Percentiles rank a stretch among this genome's conserved stretches.
These are phyloP conservation scores for Diplodia corticola DNA, from an alignment of 2,329 filamentous ascomycete genomes.

Conservation along the genomic window DNA sequence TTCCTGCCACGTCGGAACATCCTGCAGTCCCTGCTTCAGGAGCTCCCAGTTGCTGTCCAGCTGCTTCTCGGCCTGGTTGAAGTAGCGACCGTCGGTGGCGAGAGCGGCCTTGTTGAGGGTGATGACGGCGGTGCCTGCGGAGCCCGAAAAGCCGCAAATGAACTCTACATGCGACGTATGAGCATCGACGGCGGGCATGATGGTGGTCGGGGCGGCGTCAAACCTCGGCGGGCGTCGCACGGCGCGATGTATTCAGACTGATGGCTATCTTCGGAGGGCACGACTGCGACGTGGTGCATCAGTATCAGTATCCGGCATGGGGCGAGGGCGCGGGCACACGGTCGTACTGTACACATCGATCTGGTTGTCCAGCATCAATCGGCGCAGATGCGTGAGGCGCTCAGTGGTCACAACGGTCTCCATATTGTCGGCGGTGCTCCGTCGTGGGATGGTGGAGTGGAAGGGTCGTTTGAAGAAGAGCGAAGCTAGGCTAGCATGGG, in stretches of 20 bases:
- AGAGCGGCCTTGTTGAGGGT: constrained; percentile 83
- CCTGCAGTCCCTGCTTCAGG: constrained; percentile 88
- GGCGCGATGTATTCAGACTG: constrained; percentile 97
- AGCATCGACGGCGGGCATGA: constrained; percentile 23
- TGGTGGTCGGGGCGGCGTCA: constrained; percentile 26
- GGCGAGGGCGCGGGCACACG: neutral
- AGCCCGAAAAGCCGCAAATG: constrained; percentile 93
- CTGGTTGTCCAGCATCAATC: constrained; percentile 82
- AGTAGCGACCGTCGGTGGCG: constrained; percentile 94
- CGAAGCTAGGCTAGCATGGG: constrained; percentile 31
- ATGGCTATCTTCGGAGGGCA: constrained; percentile 96
- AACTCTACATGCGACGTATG: constrained; percentile 57
- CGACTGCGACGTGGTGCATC: constrained; percentile 62
- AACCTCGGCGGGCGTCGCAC: constrained; percentile 84
- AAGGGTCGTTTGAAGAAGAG: constrained; percentile 29
- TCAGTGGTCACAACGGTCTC: constrained; percentile 75
- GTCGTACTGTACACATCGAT: constrained; percentile 85
- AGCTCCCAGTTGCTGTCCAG: constrained; percentile 89
- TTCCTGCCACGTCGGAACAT: constrained; percentile 96
- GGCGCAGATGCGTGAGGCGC: constrained; percentile 73
- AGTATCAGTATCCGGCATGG: constrained; percentile 35
- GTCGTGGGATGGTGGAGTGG: constrained; percentile 33
- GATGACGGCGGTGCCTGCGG: constrained; percentile 88
- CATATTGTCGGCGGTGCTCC: constrained; percentile 61
- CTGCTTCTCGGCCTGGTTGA: constrained; percentile 92